Percentiles rank a stretch among this genome's conserved stretches.
Conservation (phyloP, 352 stramenopile genomes). For the Globisporangium barbulae region DNA sequence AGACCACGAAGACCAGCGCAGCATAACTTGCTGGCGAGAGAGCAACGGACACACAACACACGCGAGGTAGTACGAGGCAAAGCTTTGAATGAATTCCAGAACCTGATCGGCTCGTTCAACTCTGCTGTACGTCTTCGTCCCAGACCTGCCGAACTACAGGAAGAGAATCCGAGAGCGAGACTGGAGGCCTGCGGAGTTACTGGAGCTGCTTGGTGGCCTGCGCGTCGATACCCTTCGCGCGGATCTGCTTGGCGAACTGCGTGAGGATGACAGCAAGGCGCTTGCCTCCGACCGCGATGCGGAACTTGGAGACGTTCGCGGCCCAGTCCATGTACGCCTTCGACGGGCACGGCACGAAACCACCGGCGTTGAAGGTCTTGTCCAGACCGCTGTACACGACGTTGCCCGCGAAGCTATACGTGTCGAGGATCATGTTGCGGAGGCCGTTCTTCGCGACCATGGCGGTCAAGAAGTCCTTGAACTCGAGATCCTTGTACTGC, state of each 20-base stretch:
- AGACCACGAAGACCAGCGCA: too few relatives aligned
- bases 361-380: constrained; percentile 20
- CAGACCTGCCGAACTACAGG: too few relatives aligned
- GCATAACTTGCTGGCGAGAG: too few relatives aligned
- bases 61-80: too few relatives aligned
- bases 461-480: constrained; percentile 27
- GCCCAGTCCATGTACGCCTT: constrained; percentile 33
- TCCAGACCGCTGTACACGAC: constrained; percentile 40
- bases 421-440: constrained; percentile 35
- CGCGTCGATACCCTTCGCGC: constrained; percentile 27
- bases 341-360: constrained; percentile 22
- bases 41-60: too few relatives aligned
- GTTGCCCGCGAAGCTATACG: constrained; percentile 36
- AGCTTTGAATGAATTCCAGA: too few relatives aligned
- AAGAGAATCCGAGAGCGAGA: too few relatives aligned
- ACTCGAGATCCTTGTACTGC: constrained; percentile 37
- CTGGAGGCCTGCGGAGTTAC: too few relatives aligned
- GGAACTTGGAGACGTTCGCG: constrained; percentile 35
- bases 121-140: too few relatives aligned
- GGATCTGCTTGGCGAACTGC: constrained; percentile 48
- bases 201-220: too few relatives aligned
- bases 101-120: too few relatives aligned
- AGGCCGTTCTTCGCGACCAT: constrained; percentile 29
- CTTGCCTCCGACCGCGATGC: constrained; percentile 45
- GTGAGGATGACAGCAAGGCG: constrained; percentile 56